Base-by-base conservation (phyloP, 129 eudicot species). In the Lactuca saligna region DNA sequence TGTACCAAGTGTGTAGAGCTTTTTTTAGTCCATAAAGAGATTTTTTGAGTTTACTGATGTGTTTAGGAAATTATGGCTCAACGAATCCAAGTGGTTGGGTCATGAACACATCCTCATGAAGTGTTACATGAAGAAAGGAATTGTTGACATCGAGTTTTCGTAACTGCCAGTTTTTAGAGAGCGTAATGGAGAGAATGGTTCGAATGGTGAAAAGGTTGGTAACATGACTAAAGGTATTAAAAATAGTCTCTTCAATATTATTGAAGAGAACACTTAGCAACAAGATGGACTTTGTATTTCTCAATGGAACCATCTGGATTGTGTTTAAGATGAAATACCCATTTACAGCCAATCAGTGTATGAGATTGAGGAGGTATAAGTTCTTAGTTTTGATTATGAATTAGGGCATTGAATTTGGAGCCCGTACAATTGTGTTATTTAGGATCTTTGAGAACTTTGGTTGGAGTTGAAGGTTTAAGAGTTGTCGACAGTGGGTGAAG, bases 201-300 rank as follows among this genome's bases (percentile, higher is more conserved):
- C 57, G 15, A 3, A 71, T 60, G 7, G 61, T 71, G 9, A 44
- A 14, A 0, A 0, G 68, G 16, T 71, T 71, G 0, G 42, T 54
- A 7, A 71, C 39, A 1, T 50, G 68, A 8, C 76, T 60, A 15
- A 71, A 71, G 0, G 68, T 71, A 3, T 71, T 38, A 29, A 5
- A n/a, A 11, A 31, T 41, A 71, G 4, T 71, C 76, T 12, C 31
- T 16, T 3, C 68, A 51, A 3, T 12, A 7, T 17, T 72, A 17
- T 70, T 70, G 58, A 3, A 9, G 41, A 31, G 20, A 70, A 0
- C 59, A 59, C 8, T 70, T 57, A 2, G 32, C 75, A 0, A 58
- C 48, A 0, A 46, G 31, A 0, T 13, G 48, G 0, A 63, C 73
- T 14, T 68, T 68, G 33, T 69, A 20, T 20, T 61, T 20, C 0